phyloP scores from a whole-genome alignment of 257 asterid genomes.

The Linaria vulgaris region DNA sequence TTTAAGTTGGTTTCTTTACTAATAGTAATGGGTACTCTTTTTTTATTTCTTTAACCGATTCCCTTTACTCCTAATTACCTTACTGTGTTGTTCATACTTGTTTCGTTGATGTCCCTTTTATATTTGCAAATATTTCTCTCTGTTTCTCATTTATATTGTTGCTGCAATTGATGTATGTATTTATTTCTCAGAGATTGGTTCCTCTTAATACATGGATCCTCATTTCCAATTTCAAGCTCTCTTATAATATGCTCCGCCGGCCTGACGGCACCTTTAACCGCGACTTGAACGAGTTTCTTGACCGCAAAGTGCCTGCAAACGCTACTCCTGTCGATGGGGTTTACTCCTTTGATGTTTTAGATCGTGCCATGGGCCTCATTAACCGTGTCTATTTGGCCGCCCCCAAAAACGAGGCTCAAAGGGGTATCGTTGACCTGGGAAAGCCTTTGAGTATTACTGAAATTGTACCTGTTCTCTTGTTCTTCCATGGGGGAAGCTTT shows the following conservation, averaged over 20 bases:
- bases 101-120: conserved; percentile 15
- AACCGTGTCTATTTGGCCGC: conserved; percentile 65
- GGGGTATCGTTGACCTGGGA: conserved; percentile 52
- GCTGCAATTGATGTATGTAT: conserved; percentile 13
- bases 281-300: conserved; percentile 67
- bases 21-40: conserved; percentile 33
- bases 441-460: conserved; percentile 54
- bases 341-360: conserved; percentile 69
- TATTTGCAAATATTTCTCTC: conserved; percentile 17
- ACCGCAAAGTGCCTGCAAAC: conserved; percentile 76
- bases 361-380: conserved; percentile 60
- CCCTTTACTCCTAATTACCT: conserved; percentile 22
- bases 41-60: conserved; percentile 9
- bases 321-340: conserved; percentile 70
- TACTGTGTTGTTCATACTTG: conserved; percentile 12
- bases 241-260: conserved; percentile 76
- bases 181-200: conserved; percentile 58
- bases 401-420: conserved; percentile 29
- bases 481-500: conserved; percentile 92
- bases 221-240: conserved; percentile 81
- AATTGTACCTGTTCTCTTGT: conserved; percentile 63
- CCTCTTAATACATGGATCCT: conserved; percentile 89
- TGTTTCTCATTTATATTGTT: too few species aligned
- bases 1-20: conserved; percentile 27
- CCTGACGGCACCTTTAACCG: conserved; percentile 90